Evolutionary conservation across 768 basidiomycete species (phyloP), one percentile per base, ranked within the genome.

Genomic region (Tulasnella sp.): DNA sequence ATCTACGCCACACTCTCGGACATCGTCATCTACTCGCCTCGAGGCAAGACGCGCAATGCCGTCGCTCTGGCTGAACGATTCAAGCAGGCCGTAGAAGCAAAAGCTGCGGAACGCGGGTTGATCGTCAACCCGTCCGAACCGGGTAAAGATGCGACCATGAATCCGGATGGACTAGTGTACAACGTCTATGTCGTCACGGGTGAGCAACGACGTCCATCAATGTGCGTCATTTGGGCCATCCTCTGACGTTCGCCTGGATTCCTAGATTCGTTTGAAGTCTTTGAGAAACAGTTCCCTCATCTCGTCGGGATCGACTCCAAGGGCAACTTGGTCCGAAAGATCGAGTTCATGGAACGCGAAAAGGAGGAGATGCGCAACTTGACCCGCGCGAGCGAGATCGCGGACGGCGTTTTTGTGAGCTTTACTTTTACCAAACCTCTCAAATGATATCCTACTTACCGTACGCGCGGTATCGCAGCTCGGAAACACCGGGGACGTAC

Each of bases 1-100:
- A 90, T 95, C 72, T 93, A 92, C 76, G 89, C 90, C 1, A 90
- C 92, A 7, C 83, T 96, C n/a, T 93, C 92, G 62, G 94, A 96
- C 76, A 88, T 96, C 41, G 89, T 95, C 74, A 82, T 96, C 34
- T 95, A 95, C 80, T 93, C 91, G 16, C 91, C 91, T 8, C 84
- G 77, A 39, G 91, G 92, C 12, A 78, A 80, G 40, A 83, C 83
- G 8, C 82, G 84, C 29, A 77, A 83, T n/a, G 86, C 89, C 0
- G 77, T 87, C 52, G 80, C 84, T 29, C 83, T 91, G 39, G 91
- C 91, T 0, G 83, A 86, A 67, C 83, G 87, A 39, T 90, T 92
- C 77, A 85, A 83, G 75, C 81, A 84, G 22, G 90, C 91, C 0
- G 81, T 91, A 36, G 83, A 85, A 74, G 78, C 83, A 64, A 90